Evolutionary conservation across 129 eudicot species (phyloP).

Genomic region (Tanacetum coccineum): DNA sequence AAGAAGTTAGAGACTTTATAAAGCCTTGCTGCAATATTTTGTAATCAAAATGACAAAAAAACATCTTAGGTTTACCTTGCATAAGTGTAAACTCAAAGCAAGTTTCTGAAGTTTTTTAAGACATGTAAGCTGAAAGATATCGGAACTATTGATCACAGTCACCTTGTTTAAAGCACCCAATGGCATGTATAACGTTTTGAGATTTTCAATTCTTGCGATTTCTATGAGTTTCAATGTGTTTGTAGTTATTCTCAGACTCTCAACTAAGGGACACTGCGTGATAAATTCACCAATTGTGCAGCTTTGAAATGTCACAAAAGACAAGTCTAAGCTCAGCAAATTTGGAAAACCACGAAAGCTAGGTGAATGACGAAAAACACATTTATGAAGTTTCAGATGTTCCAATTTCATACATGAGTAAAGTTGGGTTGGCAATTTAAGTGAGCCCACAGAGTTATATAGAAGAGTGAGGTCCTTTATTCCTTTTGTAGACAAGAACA

Average conservation of each 20-base stretch:
- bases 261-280: slow-evolving; percentile 6
- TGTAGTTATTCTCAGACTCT: not conserved
- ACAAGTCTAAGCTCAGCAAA: not conserved
- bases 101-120: slow-evolving; percentile 11
- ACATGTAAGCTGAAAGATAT: slow-evolving; percentile 1
- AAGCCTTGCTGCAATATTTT: not conserved
- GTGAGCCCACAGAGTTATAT: not conserved
- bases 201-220: slow-evolving; percentile 5
- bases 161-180: not conserved
- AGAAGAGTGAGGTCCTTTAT: not conserved
- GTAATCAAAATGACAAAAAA: not conserved
- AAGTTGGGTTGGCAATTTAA: slow-evolving; percentile 9
- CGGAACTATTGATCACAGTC: not conserved
- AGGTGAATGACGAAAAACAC: not conserved
- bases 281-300: not conserved
- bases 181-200: not conserved
- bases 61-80: not conserved
- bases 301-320: not conserved
- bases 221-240: not conserved
- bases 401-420: not conserved
- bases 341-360: slow-evolving; percentile 16
- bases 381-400: not conserved
- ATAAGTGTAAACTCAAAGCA: not conserved
- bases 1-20: not conserved
- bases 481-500: slow-evolving; percentile 14